Base-by-base conservation (phyloP, 768 basidiomycete species). In the Imleria badia region DNA sequence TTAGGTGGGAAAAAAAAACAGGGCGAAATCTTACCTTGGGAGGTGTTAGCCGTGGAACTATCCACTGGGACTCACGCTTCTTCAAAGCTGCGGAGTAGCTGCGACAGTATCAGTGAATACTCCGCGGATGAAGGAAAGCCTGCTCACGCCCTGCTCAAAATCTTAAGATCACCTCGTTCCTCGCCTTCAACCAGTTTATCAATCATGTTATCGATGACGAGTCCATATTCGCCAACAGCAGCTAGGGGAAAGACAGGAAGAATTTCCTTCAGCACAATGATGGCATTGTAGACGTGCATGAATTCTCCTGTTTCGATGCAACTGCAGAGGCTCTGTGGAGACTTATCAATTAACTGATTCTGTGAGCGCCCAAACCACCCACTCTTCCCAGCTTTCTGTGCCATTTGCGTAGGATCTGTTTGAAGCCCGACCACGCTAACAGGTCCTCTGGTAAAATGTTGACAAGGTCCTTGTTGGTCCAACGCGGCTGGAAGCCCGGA, bases 211-310 rank as follows among this genome's bases (percentile, higher is more conserved):
- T 85, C 80, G 41, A 93, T 77, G 38, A 70, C 72, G 11, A 74
- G 64, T 13, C 87, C 90, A 26, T 77, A 75, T 50, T 78, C 80
- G 41, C 73, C 73, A 33, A 86, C 81, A 12, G 82, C 73, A 17
- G 84, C 81, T 11, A 89, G 66, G 26, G 96, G 96, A 73, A 97
- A 97, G 46, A 91, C 87, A 1, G 91, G 87, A 30, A 94, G 79
- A 20, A 98, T 83, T 69, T 97, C 92, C 65, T 94, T 92, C 59
- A 97, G 78, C 29, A 99, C 86, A 36, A 95, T 83, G 71, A 98
- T 90, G n/a, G 92, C 82, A 66, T 99, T 99, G 72, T 96, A 95
- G 50, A 98, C 91, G 63, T 94, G 94, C 90, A 98, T 96, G 69
- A 95, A 98, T 65, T 95, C 95, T 46, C 82, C 83, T 3, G 94